Conservation (phyloP, 257 asterid species). For the Capsicum chinense region DNA sequence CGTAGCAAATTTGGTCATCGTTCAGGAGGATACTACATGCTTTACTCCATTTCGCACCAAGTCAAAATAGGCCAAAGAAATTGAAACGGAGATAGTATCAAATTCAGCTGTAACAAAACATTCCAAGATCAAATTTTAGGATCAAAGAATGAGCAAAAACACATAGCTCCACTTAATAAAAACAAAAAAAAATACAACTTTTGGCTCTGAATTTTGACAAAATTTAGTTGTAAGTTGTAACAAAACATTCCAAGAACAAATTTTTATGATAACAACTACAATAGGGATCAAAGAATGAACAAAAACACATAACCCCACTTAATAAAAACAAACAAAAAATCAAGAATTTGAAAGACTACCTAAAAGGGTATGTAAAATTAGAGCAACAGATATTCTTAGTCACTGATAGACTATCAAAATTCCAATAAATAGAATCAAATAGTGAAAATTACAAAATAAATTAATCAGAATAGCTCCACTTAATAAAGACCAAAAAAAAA, state of each 20-base stretch:
- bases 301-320: not conserved
- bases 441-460: too few species aligned
- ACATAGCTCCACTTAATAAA: not conserved
- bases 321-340: not conserved
- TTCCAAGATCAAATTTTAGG: not conserved
- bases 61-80: too few species aligned
- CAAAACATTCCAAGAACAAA: not conserved
- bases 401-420: too few species aligned
- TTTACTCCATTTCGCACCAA: too few species aligned
- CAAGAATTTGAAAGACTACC: not conserved
- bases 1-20: too few species aligned
- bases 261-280: not conserved
- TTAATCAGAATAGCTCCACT: too few species aligned
- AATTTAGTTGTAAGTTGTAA: not conserved
- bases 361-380: not conserved
- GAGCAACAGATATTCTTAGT: not conserved
- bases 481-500: too few species aligned
- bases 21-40: too few species aligned
- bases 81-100: too few species aligned
- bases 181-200: not conserved
- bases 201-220: too few species aligned
- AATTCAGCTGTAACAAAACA: not conserved
- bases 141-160: not conserved
- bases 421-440: too few species aligned
- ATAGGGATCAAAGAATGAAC: not conserved